These are phyloP conservation scores for Penicillium aurantiogriseum DNA, from an alignment of 2,329 filamentous ascomycete genomes.

Conservation along the genomic window DNA sequence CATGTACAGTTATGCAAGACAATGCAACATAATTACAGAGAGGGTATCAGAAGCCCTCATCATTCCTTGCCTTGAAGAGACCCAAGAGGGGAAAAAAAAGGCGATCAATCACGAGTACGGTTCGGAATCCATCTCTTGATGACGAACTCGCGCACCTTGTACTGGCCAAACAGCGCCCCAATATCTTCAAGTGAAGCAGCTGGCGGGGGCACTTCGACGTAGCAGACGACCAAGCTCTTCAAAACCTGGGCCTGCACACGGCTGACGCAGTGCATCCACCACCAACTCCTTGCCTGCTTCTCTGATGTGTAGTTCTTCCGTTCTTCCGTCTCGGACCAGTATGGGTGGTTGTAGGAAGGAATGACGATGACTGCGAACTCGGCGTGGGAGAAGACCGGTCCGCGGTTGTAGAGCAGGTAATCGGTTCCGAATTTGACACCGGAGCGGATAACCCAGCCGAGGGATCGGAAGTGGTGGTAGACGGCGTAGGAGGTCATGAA, in stretches of 20 bases:
- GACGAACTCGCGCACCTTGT: constrained; percentile 76
- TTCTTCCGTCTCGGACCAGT: constrained; percentile 61
- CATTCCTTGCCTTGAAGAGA: neutral
- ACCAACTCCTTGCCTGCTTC: constrained; percentile 47
- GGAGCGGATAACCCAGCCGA: constrained; percentile 90
- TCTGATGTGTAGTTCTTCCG: constrained; percentile 52
- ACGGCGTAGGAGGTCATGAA: constrained; percentile 86
- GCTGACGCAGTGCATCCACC: constrained; percentile 76
- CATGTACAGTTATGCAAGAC: neutral
- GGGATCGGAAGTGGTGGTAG: constrained; percentile 93
- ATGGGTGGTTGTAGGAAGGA: constrained; percentile 72
- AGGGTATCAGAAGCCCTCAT: constrained; percentile 26
- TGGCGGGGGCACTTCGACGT: constrained; percentile 84
- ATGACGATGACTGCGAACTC: constrained; percentile 86
- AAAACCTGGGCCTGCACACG: constrained; percentile 84
- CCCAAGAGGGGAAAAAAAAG: neutral
- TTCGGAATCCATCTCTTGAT: constrained; percentile 83
- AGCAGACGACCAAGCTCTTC: constrained; percentile 85
- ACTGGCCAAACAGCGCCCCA: constrained; percentile 62
- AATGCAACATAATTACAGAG: constrained; percentile 1
- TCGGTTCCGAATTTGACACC: constrained; percentile 95
- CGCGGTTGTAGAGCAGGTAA: constrained; percentile 89
- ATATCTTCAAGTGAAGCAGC: constrained; percentile 53
- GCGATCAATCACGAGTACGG: constrained; percentile 61
- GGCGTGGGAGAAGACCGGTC: constrained; percentile 90